Base-by-base conservation (phyloP, 2,329 filamentous ascomycete genomes). In the Colletotrichum graminicola region DNA sequence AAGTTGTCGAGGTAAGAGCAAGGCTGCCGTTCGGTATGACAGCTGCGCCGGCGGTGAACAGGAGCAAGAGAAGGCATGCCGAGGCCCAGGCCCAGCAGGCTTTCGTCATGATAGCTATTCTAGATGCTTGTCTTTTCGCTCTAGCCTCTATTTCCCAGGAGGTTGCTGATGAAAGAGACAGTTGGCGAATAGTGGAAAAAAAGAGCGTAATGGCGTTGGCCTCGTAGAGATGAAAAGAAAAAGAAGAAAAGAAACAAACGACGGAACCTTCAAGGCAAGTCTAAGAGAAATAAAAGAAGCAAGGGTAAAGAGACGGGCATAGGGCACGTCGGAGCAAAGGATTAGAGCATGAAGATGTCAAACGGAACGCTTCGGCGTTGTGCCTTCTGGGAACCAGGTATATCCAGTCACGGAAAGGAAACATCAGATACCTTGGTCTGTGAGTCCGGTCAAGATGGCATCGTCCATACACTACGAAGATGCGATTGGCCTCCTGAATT, bases 41-140 rank as follows among this genome's bases (percentile, higher is more conserved):
- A 34, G 55, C 4, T 5, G 70, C 41, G 47, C 34, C n/a, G 49
- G 3, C 55, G n/a, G 49, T 21, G 36, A 32, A 6, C 1, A 36
- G 54, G 10, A 54, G 26, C 47, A 65, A 32, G n/a, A 26, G 55
- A 39, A 60, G 16, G 32, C 29, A 32, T 32, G 49, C 39, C 32
- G 47, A 66, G 29, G 36, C 8, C 32, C 41, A 23, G 21, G 36
- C 10, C 14, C 47, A 29, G 21, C 47, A 29, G 21, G 39, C 14
- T 14, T 29, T 45, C 47, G 51, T n/a, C 70, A 72, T 72, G 39
- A 12, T 47, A 7, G 45, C 32, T 57, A 57, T 26, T 39, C 21
- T 8, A 14, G 14, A 41, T 23, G 21, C 11, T 4, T 62, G 14
- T 23, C 18, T 16, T 16, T 41, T 39, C n/a, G 16, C 36, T 70